Evolutionary conservation across 331 rosid species (phyloP).

Genomic region (Cydonia oblonga): DNA sequence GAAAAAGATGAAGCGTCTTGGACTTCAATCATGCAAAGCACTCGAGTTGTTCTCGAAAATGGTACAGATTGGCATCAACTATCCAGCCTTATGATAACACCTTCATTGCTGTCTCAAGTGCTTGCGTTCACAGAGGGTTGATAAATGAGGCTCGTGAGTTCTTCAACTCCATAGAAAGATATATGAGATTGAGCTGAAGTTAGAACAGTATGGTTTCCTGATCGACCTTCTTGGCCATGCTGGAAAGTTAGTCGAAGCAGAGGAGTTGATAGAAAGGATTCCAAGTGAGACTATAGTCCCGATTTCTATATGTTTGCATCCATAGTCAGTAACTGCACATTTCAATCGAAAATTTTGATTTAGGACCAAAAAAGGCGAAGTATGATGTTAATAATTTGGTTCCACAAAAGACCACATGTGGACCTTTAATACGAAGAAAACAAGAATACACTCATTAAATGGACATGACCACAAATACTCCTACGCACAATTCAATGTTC

Average conservation of each 20-base stretch:
- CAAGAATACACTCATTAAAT: no score
- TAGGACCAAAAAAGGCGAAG: no score
- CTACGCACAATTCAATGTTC: no score
- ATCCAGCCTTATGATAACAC: conserved; percentile 64
- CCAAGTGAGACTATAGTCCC: conserved; percentile 37
- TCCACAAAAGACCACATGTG: no score
- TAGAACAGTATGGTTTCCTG: conserved; percentile 61
- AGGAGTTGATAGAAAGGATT: conserved; percentile 38
- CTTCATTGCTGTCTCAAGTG: conserved; percentile 53
- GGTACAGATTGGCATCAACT: conserved; percentile 37
- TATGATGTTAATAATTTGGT: no score
- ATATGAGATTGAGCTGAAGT: conserved; percentile 41
- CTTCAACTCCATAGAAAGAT: conserved; percentile 38
- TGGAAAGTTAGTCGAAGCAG: conserved; percentile 57
- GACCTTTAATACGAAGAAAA: no score
- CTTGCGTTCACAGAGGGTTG: conserved; percentile 55
- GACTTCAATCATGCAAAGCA: no score
- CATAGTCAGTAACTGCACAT: no score
- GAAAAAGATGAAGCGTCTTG: no score
- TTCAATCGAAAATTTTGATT: no score
- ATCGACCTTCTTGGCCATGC: conserved; percentile 70
- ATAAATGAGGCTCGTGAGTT: conserved; percentile 52
- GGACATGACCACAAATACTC: no score
- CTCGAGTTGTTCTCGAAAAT: conserved; percentile 51
- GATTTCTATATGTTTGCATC: conserved; percentile 10